phyloP scores from a whole-genome alignment of 1,284 basidiomycete species.

The Apiotrichum akiyoshidainum region DNA sequence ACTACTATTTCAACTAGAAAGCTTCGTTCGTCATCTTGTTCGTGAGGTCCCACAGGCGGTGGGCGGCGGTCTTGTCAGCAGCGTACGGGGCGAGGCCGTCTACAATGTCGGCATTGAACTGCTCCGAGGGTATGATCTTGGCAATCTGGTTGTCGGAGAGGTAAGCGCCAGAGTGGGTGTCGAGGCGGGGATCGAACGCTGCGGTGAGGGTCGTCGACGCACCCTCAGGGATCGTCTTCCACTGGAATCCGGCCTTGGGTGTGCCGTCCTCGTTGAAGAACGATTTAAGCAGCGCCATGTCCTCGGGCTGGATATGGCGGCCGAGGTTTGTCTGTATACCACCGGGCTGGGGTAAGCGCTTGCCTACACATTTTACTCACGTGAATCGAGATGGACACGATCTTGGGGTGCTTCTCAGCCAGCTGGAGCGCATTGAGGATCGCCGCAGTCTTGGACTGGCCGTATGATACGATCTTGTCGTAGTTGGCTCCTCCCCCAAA shows the following conservation, averaged over 20 bases:
- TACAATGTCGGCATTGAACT: not conserved
- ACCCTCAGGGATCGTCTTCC: slow-evolving; percentile 12
- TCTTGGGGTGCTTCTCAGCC: slow-evolving; percentile 10
- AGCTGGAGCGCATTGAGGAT: slow-evolving; percentile 17
- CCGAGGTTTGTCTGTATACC: slow-evolving; percentile 13
- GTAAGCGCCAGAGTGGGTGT: slow-evolving; percentile 6
- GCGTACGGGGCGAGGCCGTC: not conserved
- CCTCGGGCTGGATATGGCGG: slow-evolving; percentile 6
- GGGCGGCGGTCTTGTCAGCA: slow-evolving; percentile 1
- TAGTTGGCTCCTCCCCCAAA: slow-evolving; percentile 13
- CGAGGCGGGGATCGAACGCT: slow-evolving; percentile 12
- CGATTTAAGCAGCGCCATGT: not conserved
- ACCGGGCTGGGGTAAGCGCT: slow-evolving; percentile 3
- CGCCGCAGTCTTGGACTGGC: slow-evolving; percentile 23
- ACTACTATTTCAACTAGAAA: not conserved
- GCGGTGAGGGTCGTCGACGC: slow-evolving; percentile 13
- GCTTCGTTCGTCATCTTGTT: slow-evolving; percentile 3
- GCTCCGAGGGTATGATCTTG: not conserved
- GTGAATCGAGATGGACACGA: slow-evolving; percentile 15
- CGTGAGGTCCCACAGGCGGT: slow-evolving; percentile 6
- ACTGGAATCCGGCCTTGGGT: not conserved
- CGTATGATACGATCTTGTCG: slow-evolving; percentile 14
- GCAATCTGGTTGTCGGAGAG: slow-evolving; percentile 14
- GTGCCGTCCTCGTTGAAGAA: slow-evolving; percentile 12
- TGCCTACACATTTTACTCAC: no score